Evolutionary conservation across 2,329 filamentous ascomycete genomes (phyloP).

Genomic region (Cyanodermella asteris): DNA sequence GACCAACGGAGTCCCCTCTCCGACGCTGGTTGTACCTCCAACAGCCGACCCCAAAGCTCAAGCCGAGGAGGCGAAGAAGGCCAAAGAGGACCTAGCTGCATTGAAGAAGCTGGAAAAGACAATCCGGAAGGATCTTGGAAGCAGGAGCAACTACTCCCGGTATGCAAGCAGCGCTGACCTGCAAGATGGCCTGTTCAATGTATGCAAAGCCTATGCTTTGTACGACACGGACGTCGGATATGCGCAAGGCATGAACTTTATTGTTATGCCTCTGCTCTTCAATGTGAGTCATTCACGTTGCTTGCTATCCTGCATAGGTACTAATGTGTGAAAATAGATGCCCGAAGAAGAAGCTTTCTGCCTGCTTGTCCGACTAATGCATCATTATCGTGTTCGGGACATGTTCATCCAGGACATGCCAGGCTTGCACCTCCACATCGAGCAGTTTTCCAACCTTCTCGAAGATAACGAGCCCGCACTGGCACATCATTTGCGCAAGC

Average conservation of each 20-base stretch:
- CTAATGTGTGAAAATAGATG: too few species aligned
- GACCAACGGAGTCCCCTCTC: conserved; percentile 29
- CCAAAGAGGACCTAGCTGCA: conserved; percentile 52
- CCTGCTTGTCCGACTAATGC: conserved; percentile 82
- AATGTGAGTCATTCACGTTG: conserved; percentile 38
- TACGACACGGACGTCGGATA: conserved; percentile 92
- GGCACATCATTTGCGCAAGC: conserved; percentile 79
- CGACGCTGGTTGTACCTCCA: too few species aligned
- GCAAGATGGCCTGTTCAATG: conserved; percentile 80
- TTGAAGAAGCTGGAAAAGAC: conserved; percentile 72
- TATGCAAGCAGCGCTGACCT: conserved; percentile 78
- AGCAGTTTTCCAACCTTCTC: conserved; percentile 82
- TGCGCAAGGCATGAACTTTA: conserved; percentile 96
- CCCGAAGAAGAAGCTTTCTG: conserved; percentile 94
- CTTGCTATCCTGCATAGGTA: conserved; percentile 7
- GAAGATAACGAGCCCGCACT: conserved; percentile 87
- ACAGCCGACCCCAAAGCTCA: conserved; percentile 33
- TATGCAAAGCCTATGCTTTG: conserved; percentile 93
- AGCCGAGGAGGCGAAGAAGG: conserved; percentile 52
- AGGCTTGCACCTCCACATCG: conserved; percentile 76
- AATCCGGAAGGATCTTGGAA: conserved; percentile 76
- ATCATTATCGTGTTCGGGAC: conserved; percentile 80
- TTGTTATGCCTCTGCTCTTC: conserved; percentile 89
- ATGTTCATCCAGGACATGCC: conserved; percentile 94
- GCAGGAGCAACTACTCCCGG: conserved; percentile 89